These are phyloP conservation scores for Simplicillium aogashimaense DNA, from an alignment of 2,329 filamentous ascomycete genomes.

Conservation along the genomic window DNA sequence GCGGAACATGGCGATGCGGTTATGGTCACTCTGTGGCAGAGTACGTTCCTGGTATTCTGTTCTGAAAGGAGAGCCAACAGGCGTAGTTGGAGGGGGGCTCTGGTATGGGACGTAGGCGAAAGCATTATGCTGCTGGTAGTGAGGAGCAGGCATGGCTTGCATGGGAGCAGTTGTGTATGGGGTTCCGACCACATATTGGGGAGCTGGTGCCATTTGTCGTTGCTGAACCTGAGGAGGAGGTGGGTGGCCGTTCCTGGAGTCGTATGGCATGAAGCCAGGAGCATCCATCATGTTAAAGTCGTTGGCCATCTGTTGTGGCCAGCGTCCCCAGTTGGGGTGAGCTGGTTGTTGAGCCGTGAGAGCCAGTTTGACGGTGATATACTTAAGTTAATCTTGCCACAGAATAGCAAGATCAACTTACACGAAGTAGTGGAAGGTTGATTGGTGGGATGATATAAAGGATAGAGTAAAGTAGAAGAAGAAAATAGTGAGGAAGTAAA, in stretches of 20 bases:
- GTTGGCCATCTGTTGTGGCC: constrained; percentile 36
- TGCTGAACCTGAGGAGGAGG: constrained; percentile 29
- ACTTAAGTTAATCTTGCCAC: not conserved
- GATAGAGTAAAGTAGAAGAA: not conserved
- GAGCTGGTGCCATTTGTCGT: constrained; percentile 24
- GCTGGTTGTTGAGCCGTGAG: constrained; percentile 34
- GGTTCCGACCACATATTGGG: constrained; percentile 35
- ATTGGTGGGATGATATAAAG: not conserved
- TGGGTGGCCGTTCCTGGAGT: constrained; percentile 24
- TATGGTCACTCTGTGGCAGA: constrained; percentile 11
- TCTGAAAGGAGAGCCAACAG: constrained; percentile 22
- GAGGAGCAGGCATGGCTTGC: constrained; percentile 27
- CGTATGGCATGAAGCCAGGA: constrained; percentile 37
- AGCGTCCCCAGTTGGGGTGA: constrained; percentile 43
- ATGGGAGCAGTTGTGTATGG: constrained; percentile 34
- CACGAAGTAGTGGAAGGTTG: too few species aligned
- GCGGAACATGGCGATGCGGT: constrained; percentile 13
- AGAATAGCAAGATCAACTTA: constrained; percentile 3
- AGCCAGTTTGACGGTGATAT: constrained; percentile 26
- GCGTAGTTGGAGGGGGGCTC: constrained; percentile 21
- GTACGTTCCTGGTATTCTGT: constrained; percentile 21
- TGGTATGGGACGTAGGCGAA: constrained; percentile 35
- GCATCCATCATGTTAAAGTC: constrained; percentile 40
- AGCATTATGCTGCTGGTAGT: constrained; percentile 30
- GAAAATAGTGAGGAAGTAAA: not conserved